Evolutionary conservation across 106 monocot species (phyloP).

Genomic region (Dioscorea alata): DNA sequence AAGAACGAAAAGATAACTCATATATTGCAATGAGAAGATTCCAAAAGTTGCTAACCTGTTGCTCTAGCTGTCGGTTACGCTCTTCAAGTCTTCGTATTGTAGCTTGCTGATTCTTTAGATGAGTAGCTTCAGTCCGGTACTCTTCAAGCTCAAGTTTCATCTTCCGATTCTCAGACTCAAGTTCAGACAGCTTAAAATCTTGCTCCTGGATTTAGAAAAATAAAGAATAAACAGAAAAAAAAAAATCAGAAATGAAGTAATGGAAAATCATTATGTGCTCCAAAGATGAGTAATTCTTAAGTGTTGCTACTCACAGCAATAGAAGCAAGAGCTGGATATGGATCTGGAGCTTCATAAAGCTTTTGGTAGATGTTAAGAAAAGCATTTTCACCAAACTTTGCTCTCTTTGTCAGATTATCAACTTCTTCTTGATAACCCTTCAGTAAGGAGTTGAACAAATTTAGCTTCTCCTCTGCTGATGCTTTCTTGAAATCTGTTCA

Average conservation of each 20-base stretch:
- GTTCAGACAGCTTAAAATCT: conserved; percentile 72
- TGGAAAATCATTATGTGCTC: background rate
- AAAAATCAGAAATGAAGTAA: background rate
- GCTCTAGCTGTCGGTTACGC: conserved; percentile 88
- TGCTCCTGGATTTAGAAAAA: conserved; percentile 44
- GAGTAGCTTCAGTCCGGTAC: conserved; percentile 85
- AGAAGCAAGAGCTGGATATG: conserved; percentile 91
- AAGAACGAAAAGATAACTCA: too few species aligned
- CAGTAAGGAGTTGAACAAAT: conserved; percentile 85
- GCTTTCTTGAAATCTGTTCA: conserved; percentile 94
- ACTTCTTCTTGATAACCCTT: conserved; percentile 99
- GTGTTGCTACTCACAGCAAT: conserved; percentile 54
- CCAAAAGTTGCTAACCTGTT: conserved; percentile 53
- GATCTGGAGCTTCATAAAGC: conserved; percentile 99
- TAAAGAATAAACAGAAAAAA: background rate
- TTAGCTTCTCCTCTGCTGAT: conserved; percentile 82
- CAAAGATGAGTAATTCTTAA: background rate
- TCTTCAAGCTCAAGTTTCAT: conserved; percentile 99
- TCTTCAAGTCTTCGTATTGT: conserved; percentile 98
- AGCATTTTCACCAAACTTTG: conserved; percentile 98
- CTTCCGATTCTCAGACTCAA: conserved; percentile 86
- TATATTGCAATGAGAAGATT: background rate
- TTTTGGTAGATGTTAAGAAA: conserved; percentile 99
- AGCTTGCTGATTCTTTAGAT: conserved; percentile 97
- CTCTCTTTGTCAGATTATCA: conserved; percentile 98